Evolutionary conservation across 352 stramenopile genomes (phyloP).

Genomic region (Elongisporangium anandrum): DNA sequence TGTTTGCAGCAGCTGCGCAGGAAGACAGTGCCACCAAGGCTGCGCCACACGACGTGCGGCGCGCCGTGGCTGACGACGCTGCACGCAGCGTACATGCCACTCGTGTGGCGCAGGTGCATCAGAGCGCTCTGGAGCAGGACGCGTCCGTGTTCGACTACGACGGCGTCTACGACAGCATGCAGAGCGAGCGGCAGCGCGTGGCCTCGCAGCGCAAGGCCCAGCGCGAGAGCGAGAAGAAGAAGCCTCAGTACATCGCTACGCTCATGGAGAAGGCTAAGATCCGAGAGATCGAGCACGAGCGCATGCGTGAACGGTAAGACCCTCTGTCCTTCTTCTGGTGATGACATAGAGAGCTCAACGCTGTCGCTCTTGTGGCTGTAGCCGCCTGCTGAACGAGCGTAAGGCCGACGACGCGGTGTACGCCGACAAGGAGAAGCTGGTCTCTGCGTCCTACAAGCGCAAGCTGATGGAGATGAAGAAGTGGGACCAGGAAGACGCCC

Average conservation of each 20-base stretch:
- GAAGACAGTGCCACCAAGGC: constrained; percentile 13
- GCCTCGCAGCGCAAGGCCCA: constrained; percentile 35
- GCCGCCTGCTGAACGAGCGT: constrained; percentile 77
- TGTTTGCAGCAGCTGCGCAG: constrained; percentile 16
- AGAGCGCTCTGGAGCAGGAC: constrained; percentile 67
- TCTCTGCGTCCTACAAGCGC: constrained; percentile 90
- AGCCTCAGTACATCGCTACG: constrained; percentile 87
- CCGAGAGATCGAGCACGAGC: constrained; percentile 85
- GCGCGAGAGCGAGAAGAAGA: constrained; percentile 57
- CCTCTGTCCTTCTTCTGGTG: no score
- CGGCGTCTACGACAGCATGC: constrained; percentile 86
- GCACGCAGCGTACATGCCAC: constrained; percentile 44
- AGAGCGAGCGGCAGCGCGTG: constrained; percentile 32
- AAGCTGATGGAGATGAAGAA: constrained; percentile 88
- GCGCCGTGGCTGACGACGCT: constrained; percentile 40
- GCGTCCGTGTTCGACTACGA: constrained; percentile 90
- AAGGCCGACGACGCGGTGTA: constrained; percentile 77
- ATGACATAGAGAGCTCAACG: no score
- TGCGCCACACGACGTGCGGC: constrained; percentile 2
- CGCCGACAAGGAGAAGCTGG: constrained; percentile 88
- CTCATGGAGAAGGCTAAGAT: constrained; percentile 89
- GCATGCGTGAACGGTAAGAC: constrained; percentile 71
- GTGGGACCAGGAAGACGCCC: constrained; percentile 81
- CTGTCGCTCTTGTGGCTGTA: neutral
- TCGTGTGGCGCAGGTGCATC: constrained; percentile 42